Evolutionary conservation across 768 basidiomycete species (phyloP), one percentile per base, ranked within the genome.

Genomic region (Amanita inopinata): DNA sequence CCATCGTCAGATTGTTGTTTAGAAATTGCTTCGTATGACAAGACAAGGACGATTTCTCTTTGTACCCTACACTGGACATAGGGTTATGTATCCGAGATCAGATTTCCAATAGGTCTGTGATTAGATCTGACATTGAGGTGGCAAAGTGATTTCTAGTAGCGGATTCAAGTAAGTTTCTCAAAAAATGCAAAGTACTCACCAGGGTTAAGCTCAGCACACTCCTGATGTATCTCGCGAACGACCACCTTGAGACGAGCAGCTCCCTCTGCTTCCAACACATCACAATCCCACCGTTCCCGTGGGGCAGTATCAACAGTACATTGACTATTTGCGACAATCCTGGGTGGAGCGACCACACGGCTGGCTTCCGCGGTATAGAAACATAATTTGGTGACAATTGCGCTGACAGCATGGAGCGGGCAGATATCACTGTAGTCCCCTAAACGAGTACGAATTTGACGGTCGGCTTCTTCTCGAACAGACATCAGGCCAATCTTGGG

Each of bases 201-300:
- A 14, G 17, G 34, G 5, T 35, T 35, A 17, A 38, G 37, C 12
- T 24, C 27, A 7, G 7, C 39, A 32, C 25, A 40, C 10, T n/a
- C 27, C 17, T 12, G 8, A 22, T 32, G 5, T 14, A 57, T 59
- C 43, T 56, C 53, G 18, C 56, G 51, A n/a, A 62, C 56, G 9
- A 61, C 45, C 33, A 51, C 56, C 38, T 53, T 54, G 24, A 65
- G 41, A 25, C 57, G 40, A 12, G 48, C 52, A 11, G 51, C 61
- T 1, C 62, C 64, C 15, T 60, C 57, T 12, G 49, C 56, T 20
- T 60, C 56, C 31, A 66, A 32, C 22, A 65, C 23, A 48, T 67
- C 62, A 46, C 53, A 62, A 38, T 61, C 54, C 63, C 65, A 66
- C 14, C 61, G 53, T 15, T 54, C 57, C 5, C 20, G 41, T 10